Evolutionary conservation across 345 rosid genomes (phyloP).

Genomic region (Trapa bicornis): DNA sequence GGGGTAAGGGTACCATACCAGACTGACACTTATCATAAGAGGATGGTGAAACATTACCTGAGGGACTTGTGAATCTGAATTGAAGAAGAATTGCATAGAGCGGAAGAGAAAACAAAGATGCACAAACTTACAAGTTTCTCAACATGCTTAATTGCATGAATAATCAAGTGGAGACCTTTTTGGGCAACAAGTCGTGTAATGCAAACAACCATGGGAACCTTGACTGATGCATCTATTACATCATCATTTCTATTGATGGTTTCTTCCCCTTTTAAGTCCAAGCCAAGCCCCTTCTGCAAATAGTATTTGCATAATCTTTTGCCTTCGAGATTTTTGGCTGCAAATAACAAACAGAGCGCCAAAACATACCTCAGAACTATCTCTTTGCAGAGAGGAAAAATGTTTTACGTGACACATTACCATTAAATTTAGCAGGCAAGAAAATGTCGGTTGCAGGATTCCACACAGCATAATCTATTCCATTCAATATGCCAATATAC

Average conservation of each 20-base stretch:
- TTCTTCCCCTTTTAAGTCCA: constrained; percentile 22
- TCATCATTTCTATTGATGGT: constrained; percentile 3
- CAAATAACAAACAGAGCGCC: constrained; percentile 4
- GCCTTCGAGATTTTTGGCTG: constrained; percentile 32
- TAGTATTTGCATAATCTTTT: constrained; percentile 35
- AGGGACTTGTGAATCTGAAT: not conserved
- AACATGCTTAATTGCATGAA: constrained; percentile 31
- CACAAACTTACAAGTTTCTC: constrained; percentile 33
- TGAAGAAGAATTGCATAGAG: not conserved
- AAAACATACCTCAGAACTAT: not conserved
- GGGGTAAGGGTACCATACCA: too few relatives aligned
- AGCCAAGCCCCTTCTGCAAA: constrained; percentile 40
- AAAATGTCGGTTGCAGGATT: constrained; percentile 38
- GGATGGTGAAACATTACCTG: not conserved
- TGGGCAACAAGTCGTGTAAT: constrained; percentile 47
- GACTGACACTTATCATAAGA: not conserved
- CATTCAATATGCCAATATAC: constrained; percentile 44
- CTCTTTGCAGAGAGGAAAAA: not conserved
- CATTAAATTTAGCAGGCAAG: constrained; percentile 37
- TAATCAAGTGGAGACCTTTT: constrained; percentile 55
- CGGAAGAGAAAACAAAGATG: constrained; percentile 3
- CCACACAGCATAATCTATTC: constrained; percentile 42
- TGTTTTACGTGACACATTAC: constrained; percentile 11
- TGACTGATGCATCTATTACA: constrained; percentile 11
- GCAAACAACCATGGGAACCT: constrained; percentile 39